Conservation (phyloP, 441 rosid species). For the Breynia disticha region DNA sequence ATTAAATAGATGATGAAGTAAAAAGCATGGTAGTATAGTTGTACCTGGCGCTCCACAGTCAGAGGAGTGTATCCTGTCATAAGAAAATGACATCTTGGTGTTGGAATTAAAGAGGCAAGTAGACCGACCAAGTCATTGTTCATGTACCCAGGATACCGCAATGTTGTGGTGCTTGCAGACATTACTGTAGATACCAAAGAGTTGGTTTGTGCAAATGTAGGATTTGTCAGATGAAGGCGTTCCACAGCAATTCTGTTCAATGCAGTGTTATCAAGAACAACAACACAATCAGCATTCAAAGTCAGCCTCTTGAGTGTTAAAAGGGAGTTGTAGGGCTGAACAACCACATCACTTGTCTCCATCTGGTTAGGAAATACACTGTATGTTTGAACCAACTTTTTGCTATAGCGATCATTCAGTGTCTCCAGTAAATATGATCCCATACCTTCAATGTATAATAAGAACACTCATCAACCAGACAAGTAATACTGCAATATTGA, state of each 20-base stretch:
- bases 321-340: constrained; percentile 97
- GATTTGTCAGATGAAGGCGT: constrained; percentile 79
- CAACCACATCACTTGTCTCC: constrained; percentile 99
- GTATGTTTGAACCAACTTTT: constrained; percentile 94
- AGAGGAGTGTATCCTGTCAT: constrained; percentile 99
- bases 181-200: constrained; percentile 93
- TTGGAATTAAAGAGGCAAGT: constrained; percentile 92
- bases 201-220: constrained; percentile 89
- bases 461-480: constrained; percentile 9
- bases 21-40: no score
- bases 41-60: constrained; percentile 93
- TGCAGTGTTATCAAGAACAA: constrained; percentile 97
- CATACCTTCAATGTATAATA: constrained; percentile 56
- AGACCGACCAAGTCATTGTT: constrained; percentile 98
- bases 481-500: constrained; percentile 7
- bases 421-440: constrained; percentile 95
- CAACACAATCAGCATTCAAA: constrained; percentile 94
- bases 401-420: constrained; percentile 96
- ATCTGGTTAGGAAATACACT: constrained; percentile 98
- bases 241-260: constrained; percentile 94
- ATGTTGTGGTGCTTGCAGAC: constrained; percentile 98
- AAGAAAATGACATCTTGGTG: constrained; percentile 98
- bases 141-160: constrained; percentile 98
- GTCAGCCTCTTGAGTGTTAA: constrained; percentile 93
- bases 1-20: no score